phyloP scores from a whole-genome alignment of 768 basidiomycete species.

The Phanerochaete carnosa region DNA sequence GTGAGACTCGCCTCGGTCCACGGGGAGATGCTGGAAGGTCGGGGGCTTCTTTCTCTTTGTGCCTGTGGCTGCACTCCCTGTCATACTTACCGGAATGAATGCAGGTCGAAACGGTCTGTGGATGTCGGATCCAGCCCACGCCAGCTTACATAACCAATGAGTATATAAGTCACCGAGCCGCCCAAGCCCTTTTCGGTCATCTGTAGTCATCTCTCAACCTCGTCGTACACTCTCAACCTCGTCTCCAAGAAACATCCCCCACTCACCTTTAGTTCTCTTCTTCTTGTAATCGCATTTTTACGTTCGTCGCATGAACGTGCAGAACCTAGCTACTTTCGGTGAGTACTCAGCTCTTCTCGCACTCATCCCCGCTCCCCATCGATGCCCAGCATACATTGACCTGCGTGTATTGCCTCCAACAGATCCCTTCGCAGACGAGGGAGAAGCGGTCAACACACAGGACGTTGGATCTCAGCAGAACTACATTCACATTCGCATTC shows the following conservation, averaged over 20 bases:
- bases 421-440: slow-evolving; percentile 98
- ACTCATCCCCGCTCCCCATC: slow-evolving; percentile 17
- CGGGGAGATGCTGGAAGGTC: slow-evolving; percentile 65
- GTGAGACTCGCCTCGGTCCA: slow-evolving; percentile 48
- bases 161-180: slow-evolving; percentile 5
- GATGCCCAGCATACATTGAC: slow-evolving; percentile 10
- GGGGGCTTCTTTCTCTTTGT: slow-evolving; percentile 61
- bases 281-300: slow-evolving; percentile 24
- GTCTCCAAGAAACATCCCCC: slow-evolving; percentile 30
- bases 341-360: slow-evolving; percentile 24
- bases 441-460: slow-evolving; percentile 71
- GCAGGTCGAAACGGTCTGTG: slow-evolving; percentile 6
- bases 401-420: slow-evolving; percentile 7
- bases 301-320: slow-evolving; percentile 86
- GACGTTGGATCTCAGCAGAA: slow-evolving; percentile 81
- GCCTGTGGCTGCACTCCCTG: slow-evolving; percentile 15
- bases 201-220: slow-evolving; percentile 18
- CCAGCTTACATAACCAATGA: slow-evolving; percentile 14
- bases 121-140: background rate
- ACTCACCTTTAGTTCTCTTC: slow-evolving; percentile 42
- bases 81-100: slow-evolving; percentile 1
- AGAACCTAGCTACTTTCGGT: slow-evolving; percentile 87
- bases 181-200: slow-evolving; percentile 7
- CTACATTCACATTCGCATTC: slow-evolving; percentile 95
- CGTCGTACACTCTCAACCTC: slow-evolving; percentile 23